Conservation (phyloP, 2,329 filamentous ascomycete genomes). For the Diaporthe destruens region DNA sequence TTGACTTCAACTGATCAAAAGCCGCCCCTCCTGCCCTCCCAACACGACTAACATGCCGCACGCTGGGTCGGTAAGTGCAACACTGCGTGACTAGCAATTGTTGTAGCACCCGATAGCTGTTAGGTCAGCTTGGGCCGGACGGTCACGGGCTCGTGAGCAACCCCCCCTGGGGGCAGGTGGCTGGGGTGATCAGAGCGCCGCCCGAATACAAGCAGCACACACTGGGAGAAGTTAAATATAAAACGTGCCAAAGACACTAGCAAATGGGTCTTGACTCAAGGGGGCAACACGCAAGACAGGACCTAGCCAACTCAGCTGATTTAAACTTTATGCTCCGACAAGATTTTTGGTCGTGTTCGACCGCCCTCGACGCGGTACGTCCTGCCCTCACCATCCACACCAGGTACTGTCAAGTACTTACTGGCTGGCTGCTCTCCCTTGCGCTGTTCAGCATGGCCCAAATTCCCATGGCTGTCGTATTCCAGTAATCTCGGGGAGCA, state of each 20-base stretch:
- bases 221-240: constrained; percentile 28
- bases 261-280: constrained; percentile 32
- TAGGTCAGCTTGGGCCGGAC: constrained; percentile 16
- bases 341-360: constrained; percentile 36
- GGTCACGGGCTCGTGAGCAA: constrained; percentile 18
- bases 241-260: constrained; percentile 33
- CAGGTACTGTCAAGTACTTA: constrained; percentile 18
- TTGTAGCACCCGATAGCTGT: constrained; percentile 25
- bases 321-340: constrained; percentile 40
- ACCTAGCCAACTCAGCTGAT: constrained; percentile 34
- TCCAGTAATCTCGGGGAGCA: neutral
- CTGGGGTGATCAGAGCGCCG: constrained; percentile 26
- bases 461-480: neutral
- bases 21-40: neutral
- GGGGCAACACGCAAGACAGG: constrained; percentile 32
- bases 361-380: constrained; percentile 28
- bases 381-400: constrained; percentile 16
- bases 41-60: neutral
- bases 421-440: neutral
- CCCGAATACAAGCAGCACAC: constrained; percentile 7
- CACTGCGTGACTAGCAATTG: constrained; percentile 28
- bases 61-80: constrained; percentile 25
- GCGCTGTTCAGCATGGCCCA: neutral
- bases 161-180: neutral
- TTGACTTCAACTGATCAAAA: constrained; percentile 7